Evolutionary conservation across 805 yeast genomes (phyloP).

Genomic region (Zygoascus biomembranicola): DNA sequence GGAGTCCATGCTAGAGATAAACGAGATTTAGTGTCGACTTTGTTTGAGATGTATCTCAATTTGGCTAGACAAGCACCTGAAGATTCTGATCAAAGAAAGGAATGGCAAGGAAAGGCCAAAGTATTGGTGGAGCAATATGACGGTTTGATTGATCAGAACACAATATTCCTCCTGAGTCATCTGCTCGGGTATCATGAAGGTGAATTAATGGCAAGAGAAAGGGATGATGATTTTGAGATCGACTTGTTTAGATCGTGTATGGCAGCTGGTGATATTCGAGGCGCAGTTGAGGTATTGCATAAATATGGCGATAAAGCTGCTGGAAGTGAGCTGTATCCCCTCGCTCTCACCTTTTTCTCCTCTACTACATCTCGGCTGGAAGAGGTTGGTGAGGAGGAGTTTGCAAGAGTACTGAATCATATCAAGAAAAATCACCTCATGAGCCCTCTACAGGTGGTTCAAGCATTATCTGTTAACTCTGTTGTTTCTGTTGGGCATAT

Average conservation of each 20-base stretch:
- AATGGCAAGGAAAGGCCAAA: conserved; percentile 64
- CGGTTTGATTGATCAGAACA: conserved; percentile 45
- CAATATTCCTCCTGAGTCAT: conserved; percentile 49
- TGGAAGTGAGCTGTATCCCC: conserved; percentile 57
- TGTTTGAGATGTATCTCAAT: conserved; percentile 72
- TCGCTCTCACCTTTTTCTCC: conserved; percentile 56
- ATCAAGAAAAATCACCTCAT: conserved; percentile 46
- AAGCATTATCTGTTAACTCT: conserved; percentile 52
- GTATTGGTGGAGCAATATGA: conserved; percentile 40
- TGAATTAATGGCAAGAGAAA: conserved; percentile 20
- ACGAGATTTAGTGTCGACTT: conserved; percentile 63
- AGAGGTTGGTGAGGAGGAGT: conserved; percentile 43
- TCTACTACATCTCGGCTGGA: conserved; percentile 45
- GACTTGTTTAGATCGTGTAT: conserved; percentile 61
- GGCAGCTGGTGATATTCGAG: conserved; percentile 47
- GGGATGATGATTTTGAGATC: conserved; percentile 39
- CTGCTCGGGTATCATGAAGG: conserved; percentile 32
- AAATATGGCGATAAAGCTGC: conserved; percentile 42
- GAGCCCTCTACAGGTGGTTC: conserved; percentile 72
- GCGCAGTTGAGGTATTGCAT: conserved; percentile 48
- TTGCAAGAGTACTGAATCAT: conserved; percentile 43
- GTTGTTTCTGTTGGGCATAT: conserved; percentile 65
- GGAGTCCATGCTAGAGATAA: conserved; percentile 44
- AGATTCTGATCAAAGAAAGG: conserved; percentile 29
- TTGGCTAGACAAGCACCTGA: conserved; percentile 37